A percentile compares a stretch with the other conserved stretches of the same genome.
Conservation (phyloP, 2,329 filamentous ascomycete species). For the Trichoderma arundinaceum region DNA sequence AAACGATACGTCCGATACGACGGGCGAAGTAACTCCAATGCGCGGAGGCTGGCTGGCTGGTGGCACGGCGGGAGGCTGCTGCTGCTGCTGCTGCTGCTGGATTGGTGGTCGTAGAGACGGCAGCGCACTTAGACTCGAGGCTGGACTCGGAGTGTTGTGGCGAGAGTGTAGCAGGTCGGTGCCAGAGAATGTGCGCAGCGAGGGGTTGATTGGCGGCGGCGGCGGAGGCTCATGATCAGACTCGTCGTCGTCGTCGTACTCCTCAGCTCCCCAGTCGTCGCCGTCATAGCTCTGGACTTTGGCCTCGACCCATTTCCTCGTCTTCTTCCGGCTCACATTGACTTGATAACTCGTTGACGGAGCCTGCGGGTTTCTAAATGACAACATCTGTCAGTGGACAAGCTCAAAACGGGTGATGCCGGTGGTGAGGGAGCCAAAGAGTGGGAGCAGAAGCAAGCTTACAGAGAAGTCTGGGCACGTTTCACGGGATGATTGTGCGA, state of each 20-base stretch:
- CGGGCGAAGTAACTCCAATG: constrained; percentile 22
- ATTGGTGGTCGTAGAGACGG: constrained; percentile 17
- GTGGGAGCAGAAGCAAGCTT: neutral
- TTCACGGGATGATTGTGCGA: constrained; percentile 29
- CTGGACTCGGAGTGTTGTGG: constrained; percentile 19
- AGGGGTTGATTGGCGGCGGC: constrained; percentile 21
- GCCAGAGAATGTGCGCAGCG: constrained; percentile 28
- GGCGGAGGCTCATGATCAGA: constrained; percentile 45
- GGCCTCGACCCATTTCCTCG: constrained; percentile 93
- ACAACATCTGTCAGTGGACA: constrained; percentile 7
- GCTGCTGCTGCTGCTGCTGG: constrained; percentile 1
- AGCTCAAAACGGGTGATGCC: neutral
- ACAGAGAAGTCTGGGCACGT: constrained; percentile 30
- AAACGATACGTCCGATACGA: constrained; percentile 26
- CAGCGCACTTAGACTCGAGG: constrained; percentile 23
- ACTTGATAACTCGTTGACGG: constrained; percentile 67
- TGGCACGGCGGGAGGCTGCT: constrained; percentile 19
- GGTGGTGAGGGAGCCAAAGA: neutral
- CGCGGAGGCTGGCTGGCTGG: constrained; percentile 1
- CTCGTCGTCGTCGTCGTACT: constrained; percentile 56
- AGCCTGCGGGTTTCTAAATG: constrained; percentile 42
- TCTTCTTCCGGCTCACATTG: constrained; percentile 88
- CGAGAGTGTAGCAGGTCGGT: constrained; percentile 29
- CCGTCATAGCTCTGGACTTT: constrained; percentile 87
- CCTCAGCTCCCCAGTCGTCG: constrained; percentile 86